Base-by-base conservation (phyloP, 2,329 filamentous ascomycete species). In the Rhytidhysteron rufulum region DNA sequence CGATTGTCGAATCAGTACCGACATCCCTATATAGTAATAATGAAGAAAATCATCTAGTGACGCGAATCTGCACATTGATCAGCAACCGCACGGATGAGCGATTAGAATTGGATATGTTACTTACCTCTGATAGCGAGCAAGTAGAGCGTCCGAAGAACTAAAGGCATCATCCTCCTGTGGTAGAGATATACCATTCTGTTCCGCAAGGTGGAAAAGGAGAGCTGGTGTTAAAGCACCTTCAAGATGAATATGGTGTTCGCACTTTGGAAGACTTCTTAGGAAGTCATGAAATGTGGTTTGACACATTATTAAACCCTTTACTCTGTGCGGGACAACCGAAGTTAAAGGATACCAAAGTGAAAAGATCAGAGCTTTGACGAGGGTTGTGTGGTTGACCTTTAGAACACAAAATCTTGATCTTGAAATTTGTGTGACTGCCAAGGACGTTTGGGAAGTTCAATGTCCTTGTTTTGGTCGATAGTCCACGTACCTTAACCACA, bases 171-270 rank as follows among this genome's bases (percentile, higher is more conserved):
- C 80, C 25, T 72, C 67, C 24, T 58, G 55, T 2, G 71, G 66
- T 3, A 90, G 73, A 2, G 69, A 29, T 51, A 89, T 77, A 40
- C 70, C 70, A 72, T 91, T 88, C 55, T 78, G 78, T 25, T 68
- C 59, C 5, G 86, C 83, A 4, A 91, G 78, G 21, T 71, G 57
- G 69, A 89, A 90, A 46, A 89, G 78, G 29, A 88, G 72, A 40
- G 74, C 68, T 1, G 86, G 84, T 30, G 82, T 80, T 27, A 91
- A 74, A 10, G 83, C 83, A 40, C 86, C 86, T 65, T 90, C 86
- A 24, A 91, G 74, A 60, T 91, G 86, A 39, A 90, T 77, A 66
- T 90, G 86, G 58, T 89, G 86, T 62, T 91, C 86, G 66, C 83
- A 86, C 71, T 90, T 90, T 48, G 86, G 86, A 21, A 90, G 75